Evolutionary conservation across 768 basidiomycete species (phyloP).

Genomic region (Termitomyces sp.): DNA sequence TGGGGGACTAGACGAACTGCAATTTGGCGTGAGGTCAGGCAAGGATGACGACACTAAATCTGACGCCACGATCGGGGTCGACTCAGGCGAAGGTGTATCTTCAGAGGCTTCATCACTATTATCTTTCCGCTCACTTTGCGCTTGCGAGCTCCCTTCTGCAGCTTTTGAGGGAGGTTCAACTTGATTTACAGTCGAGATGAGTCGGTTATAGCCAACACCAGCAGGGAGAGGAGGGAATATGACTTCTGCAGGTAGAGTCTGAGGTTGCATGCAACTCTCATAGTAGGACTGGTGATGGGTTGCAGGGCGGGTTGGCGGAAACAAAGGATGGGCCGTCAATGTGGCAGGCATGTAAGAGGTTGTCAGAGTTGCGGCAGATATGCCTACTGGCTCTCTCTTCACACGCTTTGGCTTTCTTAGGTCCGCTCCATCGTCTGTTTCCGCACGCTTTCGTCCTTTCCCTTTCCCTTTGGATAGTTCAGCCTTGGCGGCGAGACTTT

Average conservation of each 20-base stretch:
- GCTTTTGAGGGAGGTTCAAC: slow-evolving; percentile 22
- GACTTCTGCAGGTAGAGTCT: slow-evolving; percentile 50
- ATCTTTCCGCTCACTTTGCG: slow-evolving; percentile 1
- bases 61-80: slow-evolving; percentile 16
- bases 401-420: slow-evolving; percentile 42
- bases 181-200: slow-evolving; percentile 19
- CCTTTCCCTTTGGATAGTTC: slow-evolving; percentile 26
- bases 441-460: slow-evolving; percentile 31
- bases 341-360: slow-evolving; percentile 21
- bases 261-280: slow-evolving; percentile 48
- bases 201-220: slow-evolving; percentile 28
- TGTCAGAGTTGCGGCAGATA: slow-evolving; percentile 17
- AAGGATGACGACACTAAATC: slow-evolving; percentile 38
- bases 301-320: slow-evolving; percentile 49
- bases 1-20: slow-evolving; percentile 63
- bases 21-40: slow-evolving; percentile 60
- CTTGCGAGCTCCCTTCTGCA: background rate
- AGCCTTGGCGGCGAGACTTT: slow-evolving; percentile 29
- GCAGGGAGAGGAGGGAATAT: slow-evolving; percentile 73
- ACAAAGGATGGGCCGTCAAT: slow-evolving; percentile 32
- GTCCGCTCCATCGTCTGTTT: slow-evolving; percentile 32
- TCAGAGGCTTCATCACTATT: slow-evolving; percentile 2
- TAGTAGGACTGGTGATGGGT: slow-evolving; percentile 75
- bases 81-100: slow-evolving; percentile 6
- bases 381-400: slow-evolving; percentile 33